Evolutionary conservation across 202 grass and related monocot genomes (phyloP), one percentile per base, ranked within the genome.

Genomic region (Schoenoplectus tabernaemontani): DNA sequence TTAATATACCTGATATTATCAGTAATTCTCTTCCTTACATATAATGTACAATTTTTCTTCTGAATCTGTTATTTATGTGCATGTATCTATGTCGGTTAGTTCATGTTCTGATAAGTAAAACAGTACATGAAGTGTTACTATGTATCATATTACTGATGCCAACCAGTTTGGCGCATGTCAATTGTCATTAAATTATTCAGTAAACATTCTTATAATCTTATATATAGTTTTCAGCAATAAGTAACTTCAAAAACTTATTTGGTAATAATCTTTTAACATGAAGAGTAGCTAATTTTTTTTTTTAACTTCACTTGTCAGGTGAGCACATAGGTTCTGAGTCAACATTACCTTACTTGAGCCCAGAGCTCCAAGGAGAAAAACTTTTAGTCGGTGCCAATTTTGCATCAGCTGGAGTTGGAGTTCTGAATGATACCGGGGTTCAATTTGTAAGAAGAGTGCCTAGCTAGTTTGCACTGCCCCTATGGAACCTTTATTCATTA

Each of bases 1-100:
- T 92, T 68, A 97, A 94, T 86, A 94, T 97, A 53, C 95, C 95
- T 61, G 95, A 94, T 88, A 82, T 97, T 50, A 94, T 97, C 87
- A 97, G 95, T 97, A 84, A 62, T 80, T 1, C 37, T 54, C 38
- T 43, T 67, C 23, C 47, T 59, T 58, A 13, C 15, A 71, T 28
- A 56, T 12, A 16, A 15, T 66, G 3, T 64, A 77, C 24, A 51
- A 17, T n/a, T 64, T 26, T 80, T 2, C 20, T 67, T 54, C 20
- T 68, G 9, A 64, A 38, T 24, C 5, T 54, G 61, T 53, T 64
- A 65, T 41, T 64, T 48, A 80, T 44, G 26, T 71, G 8, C 41
- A 71, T 71, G 20, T 47, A 46, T n/a, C 57, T 79, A 6, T 16
- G 28, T 51, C 9, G 9, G 1, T 1, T 11, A 67, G 79, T 57